Base-by-base conservation (phyloP, 2,329 filamentous ascomycete species). In the Alternaria brassicicola region DNA sequence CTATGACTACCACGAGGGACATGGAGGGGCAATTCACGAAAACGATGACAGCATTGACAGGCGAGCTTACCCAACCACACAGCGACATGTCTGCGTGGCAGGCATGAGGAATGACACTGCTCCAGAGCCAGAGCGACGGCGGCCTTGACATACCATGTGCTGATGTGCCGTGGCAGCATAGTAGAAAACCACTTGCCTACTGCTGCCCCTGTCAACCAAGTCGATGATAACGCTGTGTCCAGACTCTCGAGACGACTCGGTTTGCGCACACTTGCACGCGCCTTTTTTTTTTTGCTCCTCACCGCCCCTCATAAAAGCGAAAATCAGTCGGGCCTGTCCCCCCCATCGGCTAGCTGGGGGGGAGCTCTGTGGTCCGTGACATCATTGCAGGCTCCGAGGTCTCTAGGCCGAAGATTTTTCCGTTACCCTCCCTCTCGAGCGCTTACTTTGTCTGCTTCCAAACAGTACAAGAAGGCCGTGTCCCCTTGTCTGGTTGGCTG, bases 1-100 rank as follows among this genome's bases (percentile, higher is more conserved):
- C 1, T n/a, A 45, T 2, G 31, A 31, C 42, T 31, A 46, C 28
- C 6, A 12, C 4, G 35, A 38, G 17, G 17, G 26, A 15, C 26
- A 31, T 33, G 49, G 36, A 52, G 41, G 23, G 38, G 45, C 48
- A 38, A 46, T 21, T 25, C 38, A 28, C 21, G 31, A 38, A 17
- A 38, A 17, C 15, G 28, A 33, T 36, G 28, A 38, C 30, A 31
- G 23, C 33, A 46, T 33, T 7, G 36, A 23, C 13, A 21, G 52
- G 42, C 39, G 31, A 46, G 55, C 78, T 73, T 72, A 82, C 82
- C 82, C 82, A 39, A 84, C 72, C 9, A 84, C 9, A 84, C 79
- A 4, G 82, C 79, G 38, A 84, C 76, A 48, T 78, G n/a, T 79
- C n/a, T 39, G 59, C 15, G 13, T 17, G 28, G 19, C 25, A 49